Evolutionary conservation across 148 eudicot genomes (phyloP), one percentile per base, ranked within the genome.

Genomic region (Polygonum aviculare): DNA sequence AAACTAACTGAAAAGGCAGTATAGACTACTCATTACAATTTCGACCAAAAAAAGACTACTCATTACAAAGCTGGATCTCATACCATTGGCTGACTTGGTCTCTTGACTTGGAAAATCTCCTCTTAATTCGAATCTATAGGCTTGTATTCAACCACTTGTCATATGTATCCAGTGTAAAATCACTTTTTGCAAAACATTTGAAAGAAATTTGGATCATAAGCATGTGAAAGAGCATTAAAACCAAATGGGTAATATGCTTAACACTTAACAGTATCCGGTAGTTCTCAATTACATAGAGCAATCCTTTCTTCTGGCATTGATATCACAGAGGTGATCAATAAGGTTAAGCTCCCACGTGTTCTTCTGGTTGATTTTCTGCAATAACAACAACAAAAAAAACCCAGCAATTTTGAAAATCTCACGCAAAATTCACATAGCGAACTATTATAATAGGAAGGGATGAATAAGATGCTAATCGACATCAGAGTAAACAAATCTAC

Each of bases 291-390:
- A n/a, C n/a, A n/a, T n/a, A n/a, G n/a, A n/a, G n/a, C n/a, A n/a
- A n/a, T n/a, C n/a, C n/a, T n/a, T n/a, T n/a, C n/a, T n/a, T n/a
- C n/a, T n/a, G n/a, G n/a, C n/a, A n/a, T n/a, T 86, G 62, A 94
- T 88, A 50, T 92, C 94, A 74, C 86, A 81, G n/a, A 94, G 88
- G 85, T 94, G 97, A 76, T 94, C 98, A 21, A 94, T 94, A 87
- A 94, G 82, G 80, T 83, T 81, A 81, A 94, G 86, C 83, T 94
- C 98, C 98, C 98, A 94, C 0, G 98, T 94, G 73, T 94, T 94
- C 84, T 92, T 94, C 81, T 94, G 98, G 75, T 90, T 94, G 65
- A 94, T 94, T 92, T 92, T 94, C 98, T 94, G 86, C 82, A 82
- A 44, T 47, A 33, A 26, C 6, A 50, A 67, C 82, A 82, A 44